phyloP scores from a whole-genome alignment of 2,329 filamentous ascomycete species.

The Huntiella omanensis region DNA sequence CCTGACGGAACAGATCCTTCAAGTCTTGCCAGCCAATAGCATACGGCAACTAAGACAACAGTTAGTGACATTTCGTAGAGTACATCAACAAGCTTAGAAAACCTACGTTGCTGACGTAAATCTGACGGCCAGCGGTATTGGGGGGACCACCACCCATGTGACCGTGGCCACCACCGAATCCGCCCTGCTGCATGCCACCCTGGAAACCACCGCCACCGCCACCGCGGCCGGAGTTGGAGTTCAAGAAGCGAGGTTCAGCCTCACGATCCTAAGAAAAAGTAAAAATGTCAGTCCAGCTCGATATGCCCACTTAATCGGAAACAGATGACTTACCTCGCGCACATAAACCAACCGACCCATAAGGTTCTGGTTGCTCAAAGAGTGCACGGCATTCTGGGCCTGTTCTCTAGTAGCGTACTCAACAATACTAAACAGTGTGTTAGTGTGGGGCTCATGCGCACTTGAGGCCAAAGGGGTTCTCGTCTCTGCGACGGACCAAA shows the following conservation, averaged over 20 bases:
- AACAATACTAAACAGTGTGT: slow-evolving; percentile 57
- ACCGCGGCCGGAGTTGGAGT: slow-evolving; percentile 30
- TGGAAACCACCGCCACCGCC: slow-evolving; percentile 36
- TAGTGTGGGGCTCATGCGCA: neutral
- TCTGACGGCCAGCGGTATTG: slow-evolving; percentile 54
- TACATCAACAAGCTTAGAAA: slow-evolving; percentile 14
- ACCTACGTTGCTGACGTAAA: slow-evolving; percentile 98
- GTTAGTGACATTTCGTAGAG: slow-evolving; percentile 15
- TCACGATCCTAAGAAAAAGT: slow-evolving; percentile 62
- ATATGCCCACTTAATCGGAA: neutral
- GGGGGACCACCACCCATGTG: slow-evolving; percentile 32
- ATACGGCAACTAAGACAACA: slow-evolving; percentile 59
- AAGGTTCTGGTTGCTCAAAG: slow-evolving; percentile 95
- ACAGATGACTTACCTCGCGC: slow-evolving; percentile 54
- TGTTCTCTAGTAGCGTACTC: slow-evolving; percentile 99
- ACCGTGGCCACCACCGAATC: slow-evolving; percentile 31
- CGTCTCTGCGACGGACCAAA: slow-evolving; percentile 14
- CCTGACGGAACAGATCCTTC: slow-evolving; percentile 96
- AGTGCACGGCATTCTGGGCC: slow-evolving; percentile 91
- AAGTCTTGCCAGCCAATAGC: slow-evolving; percentile 97
- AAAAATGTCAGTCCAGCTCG: neutral
- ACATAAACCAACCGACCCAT: slow-evolving; percentile 99
- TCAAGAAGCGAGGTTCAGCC: slow-evolving; percentile 89
- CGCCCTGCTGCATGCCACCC: slow-evolving; percentile 22
- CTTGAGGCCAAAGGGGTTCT: neutral